Evolutionary conservation across 495 filamentous ascomycete species (phyloP), one percentile per base, ranked within the genome.

Genomic region (Poronia punctata): DNA sequence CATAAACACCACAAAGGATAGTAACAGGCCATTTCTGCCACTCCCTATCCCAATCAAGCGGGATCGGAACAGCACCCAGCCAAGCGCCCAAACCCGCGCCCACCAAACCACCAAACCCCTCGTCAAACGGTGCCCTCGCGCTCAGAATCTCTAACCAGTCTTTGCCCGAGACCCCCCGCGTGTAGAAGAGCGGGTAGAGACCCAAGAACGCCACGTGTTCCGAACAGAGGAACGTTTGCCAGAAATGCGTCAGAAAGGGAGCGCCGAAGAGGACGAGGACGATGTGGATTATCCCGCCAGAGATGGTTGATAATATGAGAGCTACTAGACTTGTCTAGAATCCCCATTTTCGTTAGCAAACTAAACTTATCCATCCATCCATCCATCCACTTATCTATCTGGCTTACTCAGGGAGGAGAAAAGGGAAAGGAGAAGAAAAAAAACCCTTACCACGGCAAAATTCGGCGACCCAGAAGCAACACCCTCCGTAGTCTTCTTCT

Each of bases 21-120:
- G 92, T 97, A 22, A 97, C 84, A 2, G 92, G 92, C 81, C 88
- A 98, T 58, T 83, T 86, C 73, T 98, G 92, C 92, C 92, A 98
- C 48, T 94, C 88, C 15, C 92, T 80, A 53, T 70, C 86, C 87
- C 89, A 96, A 59, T 96, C 92, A 46, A 98, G 66, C 14, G 92
- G 93, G 56, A 98, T 97, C 1, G 93, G 93, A 23, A 96, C 80
- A 8, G 84, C 84, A 3, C 83, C 83, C n/a, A 84, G 45, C 83
- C 83, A 88, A 26, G 75, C 78, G 4, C 83, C 83, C 3, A 79
- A 35, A n/a, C 79, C 52, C 8, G 67, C 71, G 11, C 84, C 83
- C 7, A 75, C 59, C 49, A 68, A 71, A 43, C 68, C 88, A 48
- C 85, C 87, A 68, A 71, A 77, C 0, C 72, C 67, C 61, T 83